Percentiles rank a stretch among this genome's conserved stretches.
Conservation (phyloP, 306 rosid genomes). For the Lathyrus oleraceus region DNA sequence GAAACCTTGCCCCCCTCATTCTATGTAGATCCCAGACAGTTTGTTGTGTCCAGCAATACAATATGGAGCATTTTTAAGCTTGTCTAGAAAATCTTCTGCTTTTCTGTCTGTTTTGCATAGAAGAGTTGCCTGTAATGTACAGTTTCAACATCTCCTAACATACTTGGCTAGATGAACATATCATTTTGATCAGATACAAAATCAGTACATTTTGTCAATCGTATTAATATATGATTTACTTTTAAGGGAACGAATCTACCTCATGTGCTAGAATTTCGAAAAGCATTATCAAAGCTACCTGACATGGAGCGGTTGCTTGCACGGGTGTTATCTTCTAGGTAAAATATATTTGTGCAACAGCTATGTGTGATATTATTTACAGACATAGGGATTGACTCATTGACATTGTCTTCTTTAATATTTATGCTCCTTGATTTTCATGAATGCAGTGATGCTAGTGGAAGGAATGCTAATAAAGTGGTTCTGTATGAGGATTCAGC, state of each 20-base stretch:
- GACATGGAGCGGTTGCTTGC: constrained; percentile 94
- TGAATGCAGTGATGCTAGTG: constrained; percentile 73
- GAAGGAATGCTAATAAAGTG: constrained; percentile 87
- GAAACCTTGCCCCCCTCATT: constrained; percentile 1
- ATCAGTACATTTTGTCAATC: constrained; percentile 7
- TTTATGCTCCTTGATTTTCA: constrained; percentile 35
- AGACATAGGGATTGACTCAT: constrained; percentile 2
- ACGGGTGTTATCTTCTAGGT: constrained; percentile 74
- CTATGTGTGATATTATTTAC: constrained; percentile 9
- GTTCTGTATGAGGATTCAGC: constrained; percentile 87
- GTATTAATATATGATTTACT: constrained; percentile 36
- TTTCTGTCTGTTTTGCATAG: constrained; percentile 24
- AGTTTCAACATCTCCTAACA: constrained; percentile 5
- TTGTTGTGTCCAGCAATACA: constrained; percentile 15
- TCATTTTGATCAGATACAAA: not conserved
- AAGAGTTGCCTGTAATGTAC: not conserved
- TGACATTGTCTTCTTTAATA: constrained; percentile 14
- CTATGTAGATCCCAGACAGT: constrained; percentile 8
- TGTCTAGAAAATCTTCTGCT: constrained; percentile 1
- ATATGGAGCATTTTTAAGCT: constrained; percentile 10
- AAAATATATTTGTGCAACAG: constrained; percentile 31
- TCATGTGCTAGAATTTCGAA: constrained; percentile 67
- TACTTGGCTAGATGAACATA: constrained; percentile 20
- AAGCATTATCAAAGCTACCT: constrained; percentile 62
- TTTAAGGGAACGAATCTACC: constrained; percentile 78